phyloP scores from a whole-genome alignment of 805 yeast genomes.

The Cyberlindnera galapagoensis region DNA sequence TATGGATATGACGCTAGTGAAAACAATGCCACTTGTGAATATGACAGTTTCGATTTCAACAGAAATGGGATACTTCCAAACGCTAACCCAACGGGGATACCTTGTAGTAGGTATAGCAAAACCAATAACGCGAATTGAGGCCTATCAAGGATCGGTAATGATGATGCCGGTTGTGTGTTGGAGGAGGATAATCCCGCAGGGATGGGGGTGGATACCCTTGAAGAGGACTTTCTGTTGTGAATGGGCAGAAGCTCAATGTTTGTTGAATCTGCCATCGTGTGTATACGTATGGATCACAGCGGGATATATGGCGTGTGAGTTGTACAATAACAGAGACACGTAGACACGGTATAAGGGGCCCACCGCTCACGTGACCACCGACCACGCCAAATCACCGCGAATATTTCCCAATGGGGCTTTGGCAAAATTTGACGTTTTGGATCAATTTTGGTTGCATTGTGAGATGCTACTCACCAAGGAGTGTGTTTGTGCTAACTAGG shows the following conservation, averaged over 20 bases:
- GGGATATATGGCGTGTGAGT: too few species aligned
- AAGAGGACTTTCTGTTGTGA: conserved; percentile 15
- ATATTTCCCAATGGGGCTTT: too few species aligned
- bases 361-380: too few species aligned
- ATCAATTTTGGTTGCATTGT: too few species aligned
- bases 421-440: too few species aligned
- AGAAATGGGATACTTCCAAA: conserved; percentile 92
- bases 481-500: too few species aligned
- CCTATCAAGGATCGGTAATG: conserved; percentile 44
- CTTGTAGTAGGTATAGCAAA: conserved; percentile 77
- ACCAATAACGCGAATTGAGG: conserved; percentile 72
- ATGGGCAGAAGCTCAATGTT: conserved; percentile 18
- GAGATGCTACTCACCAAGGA: too few species aligned
- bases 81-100: conserved; percentile 94
- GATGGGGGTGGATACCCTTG: conserved; percentile 9
- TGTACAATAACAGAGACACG: too few species aligned
- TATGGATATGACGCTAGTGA: conserved; percentile 93
- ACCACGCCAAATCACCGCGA: too few species aligned
- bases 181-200: conserved; percentile 1
- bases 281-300: not conserved
- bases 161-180: not conserved
- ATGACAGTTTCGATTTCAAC: conserved; percentile 73
- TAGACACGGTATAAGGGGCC: too few species aligned
- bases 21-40: conserved; percentile 86
- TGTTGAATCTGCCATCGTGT: conserved; percentile 6